Evolutionary conservation across 257 asterid genomes (phyloP).

Genomic region (Solanum pennellii): DNA sequence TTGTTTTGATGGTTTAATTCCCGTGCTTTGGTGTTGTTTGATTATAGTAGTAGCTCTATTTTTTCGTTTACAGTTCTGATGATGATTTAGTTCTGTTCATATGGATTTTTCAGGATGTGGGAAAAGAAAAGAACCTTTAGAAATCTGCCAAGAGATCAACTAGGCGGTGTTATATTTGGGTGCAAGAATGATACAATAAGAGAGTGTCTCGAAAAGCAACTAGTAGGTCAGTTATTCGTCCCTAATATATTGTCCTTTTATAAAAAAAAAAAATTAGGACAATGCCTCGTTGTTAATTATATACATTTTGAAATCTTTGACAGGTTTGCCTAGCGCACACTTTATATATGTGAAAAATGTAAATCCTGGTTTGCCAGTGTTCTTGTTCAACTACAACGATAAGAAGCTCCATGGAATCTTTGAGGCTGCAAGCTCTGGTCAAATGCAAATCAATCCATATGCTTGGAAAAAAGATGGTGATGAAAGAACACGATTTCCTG

Average conservation of each 20-base stretch:
- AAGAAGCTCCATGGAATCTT: constrained; percentile 60
- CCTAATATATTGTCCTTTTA: neutral
- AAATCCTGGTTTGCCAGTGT: constrained; percentile 71
- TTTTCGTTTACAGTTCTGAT: neutral
- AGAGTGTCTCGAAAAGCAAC: constrained; percentile 23
- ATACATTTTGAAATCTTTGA: constrained; percentile 1
- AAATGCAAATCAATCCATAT: constrained; percentile 59
- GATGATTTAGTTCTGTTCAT: neutral
- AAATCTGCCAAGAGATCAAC: constrained; percentile 18
- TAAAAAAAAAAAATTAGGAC: neutral
- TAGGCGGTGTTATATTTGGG: constrained; percentile 39
- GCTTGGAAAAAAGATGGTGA: constrained; percentile 77
- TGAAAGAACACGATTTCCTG: constrained; percentile 58
- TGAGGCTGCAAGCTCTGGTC: constrained; percentile 83
- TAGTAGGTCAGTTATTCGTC: constrained; percentile 19
- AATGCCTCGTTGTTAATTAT: neutral
- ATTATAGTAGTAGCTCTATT: neutral
- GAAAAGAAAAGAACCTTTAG: constrained; percentile 19
- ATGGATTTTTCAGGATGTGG: constrained; percentile 31
- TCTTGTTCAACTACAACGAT: constrained; percentile 59
- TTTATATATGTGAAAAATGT: constrained; percentile 56
- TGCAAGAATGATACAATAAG: constrained; percentile 16
- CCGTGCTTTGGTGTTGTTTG: neutral
- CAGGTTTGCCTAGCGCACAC: constrained; percentile 71
- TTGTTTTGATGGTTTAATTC: neutral